Percentiles rank a stretch among this genome's conserved stretches.
phyloP scores from a whole-genome alignment of 1,284 basidiomycete species.

The Rhizoctonia solani region DNA sequence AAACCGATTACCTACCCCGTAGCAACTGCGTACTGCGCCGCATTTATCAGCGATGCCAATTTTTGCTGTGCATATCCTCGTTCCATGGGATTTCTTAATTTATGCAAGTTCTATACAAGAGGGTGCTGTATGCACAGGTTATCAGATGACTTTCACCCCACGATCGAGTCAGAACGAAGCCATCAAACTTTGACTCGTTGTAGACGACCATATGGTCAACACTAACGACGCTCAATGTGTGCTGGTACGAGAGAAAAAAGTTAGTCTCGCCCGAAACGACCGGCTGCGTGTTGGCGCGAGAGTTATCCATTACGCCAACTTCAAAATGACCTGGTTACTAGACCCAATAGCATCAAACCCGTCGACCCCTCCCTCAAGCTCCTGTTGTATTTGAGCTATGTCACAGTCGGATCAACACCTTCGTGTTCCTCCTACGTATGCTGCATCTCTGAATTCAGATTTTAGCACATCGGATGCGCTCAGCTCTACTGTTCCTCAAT shows the following conservation, averaged over 20 bases:
- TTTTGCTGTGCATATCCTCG: not conserved
- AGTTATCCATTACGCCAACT: not conserved
- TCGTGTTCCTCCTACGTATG: constrained; percentile 20
- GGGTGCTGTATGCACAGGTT: not conserved
- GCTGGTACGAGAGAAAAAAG: not conserved
- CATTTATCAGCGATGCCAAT: not conserved
- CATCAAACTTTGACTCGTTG: constrained; percentile 15
- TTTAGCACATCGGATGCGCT: constrained; percentile 21
- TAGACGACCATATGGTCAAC: constrained; percentile 14
- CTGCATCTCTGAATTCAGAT: constrained; percentile 23
- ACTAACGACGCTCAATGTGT: not conserved
- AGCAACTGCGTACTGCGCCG: constrained; percentile 18
- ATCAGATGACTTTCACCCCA: constrained; percentile 2
- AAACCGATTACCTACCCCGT: not conserved
- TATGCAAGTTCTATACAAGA: not conserved
- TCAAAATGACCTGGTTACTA: not conserved
- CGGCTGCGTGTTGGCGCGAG: not conserved
- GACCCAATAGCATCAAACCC: not conserved
- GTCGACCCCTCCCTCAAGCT: not conserved
- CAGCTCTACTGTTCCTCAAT: constrained; percentile 13
- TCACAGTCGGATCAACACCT: constrained; percentile 6
- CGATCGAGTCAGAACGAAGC: constrained; percentile 30
- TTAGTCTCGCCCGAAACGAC: constrained; percentile 1
- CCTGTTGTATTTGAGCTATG: not conserved
- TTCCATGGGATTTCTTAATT: not conserved